Percentiles rank a stretch among this genome's conserved stretches.
phyloP scores from a whole-genome alignment of 441 rosid genomes.

The Kokia cookei region DNA sequence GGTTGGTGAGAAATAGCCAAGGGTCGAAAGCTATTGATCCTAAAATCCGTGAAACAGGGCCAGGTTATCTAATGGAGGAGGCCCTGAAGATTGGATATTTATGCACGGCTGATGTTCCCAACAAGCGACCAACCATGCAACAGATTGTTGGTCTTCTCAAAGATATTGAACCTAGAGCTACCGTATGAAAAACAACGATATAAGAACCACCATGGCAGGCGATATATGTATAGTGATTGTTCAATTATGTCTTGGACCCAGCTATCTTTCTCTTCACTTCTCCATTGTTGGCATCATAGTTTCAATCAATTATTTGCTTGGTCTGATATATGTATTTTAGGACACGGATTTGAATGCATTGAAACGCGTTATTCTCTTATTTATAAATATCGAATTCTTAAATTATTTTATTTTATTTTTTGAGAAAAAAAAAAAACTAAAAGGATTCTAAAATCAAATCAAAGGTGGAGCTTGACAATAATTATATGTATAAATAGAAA shows the following conservation, averaged over 20 bases:
- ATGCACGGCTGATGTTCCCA: constrained; percentile 80
- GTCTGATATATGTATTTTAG: too few relatives aligned
- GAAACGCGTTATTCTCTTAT: too few relatives aligned
- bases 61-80: constrained; percentile 67
- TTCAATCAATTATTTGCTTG: constrained; percentile 4
- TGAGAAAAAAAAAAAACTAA: too few relatives aligned
- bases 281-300: constrained; percentile 6
- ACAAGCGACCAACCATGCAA: constrained; percentile 90
- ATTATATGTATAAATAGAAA: neutral
- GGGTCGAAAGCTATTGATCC: constrained; percentile 64
- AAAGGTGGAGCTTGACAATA: neutral
- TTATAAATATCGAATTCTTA: too few relatives aligned
- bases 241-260: constrained; percentile 21
- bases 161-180: constrained; percentile 60
- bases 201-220: constrained; percentile 12
- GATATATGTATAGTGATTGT: constrained; percentile 26
- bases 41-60: constrained; percentile 58
- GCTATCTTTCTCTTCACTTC: constrained; percentile 9
- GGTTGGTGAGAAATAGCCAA: constrained; percentile 62
- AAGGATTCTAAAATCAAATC: neutral
- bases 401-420: too few relatives aligned
- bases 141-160: constrained; percentile 95
- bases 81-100: constrained; percentile 87
- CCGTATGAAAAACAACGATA: constrained; percentile 24
- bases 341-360: too few relatives aligned